Base-by-base conservation (phyloP, 768 basidiomycete species). In the Phlebiopsis flavidoalba region DNA sequence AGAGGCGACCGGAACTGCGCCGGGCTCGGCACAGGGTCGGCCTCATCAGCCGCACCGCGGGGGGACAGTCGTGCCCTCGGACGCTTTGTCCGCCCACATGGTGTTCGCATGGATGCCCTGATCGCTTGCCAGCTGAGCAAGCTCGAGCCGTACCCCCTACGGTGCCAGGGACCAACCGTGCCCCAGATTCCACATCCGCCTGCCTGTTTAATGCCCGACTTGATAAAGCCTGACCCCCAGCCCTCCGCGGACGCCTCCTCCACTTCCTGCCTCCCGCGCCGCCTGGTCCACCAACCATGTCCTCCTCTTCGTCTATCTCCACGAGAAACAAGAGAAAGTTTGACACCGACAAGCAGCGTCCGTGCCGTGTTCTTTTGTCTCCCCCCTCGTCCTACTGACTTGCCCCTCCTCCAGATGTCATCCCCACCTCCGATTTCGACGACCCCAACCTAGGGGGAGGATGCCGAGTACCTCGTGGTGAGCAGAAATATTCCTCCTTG, bases 391-490 rank as follows among this genome's bases (percentile, higher is more conserved):
- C 5, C 31, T 36, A 37, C 21, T 53, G 21, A 17, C 21, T 10
- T 24, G 2, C 40, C 31, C 8, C 37, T 8, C 36, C 43, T 22
- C n/a, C 82, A 82, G 57, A 60, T 10, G 47, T 69, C 36, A 65
- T 65, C 26, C 58, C 60, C 21, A 59, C 58, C 15, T 31, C 57
- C 19, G 69, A 68, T 10, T 72, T 67, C 49, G 73, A 74, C 58
- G 74, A 76, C 59, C 74, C 74, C 46, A 76, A 76, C 66, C 54
- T 74, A 31, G 74, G 71, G n/a, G 66, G 66, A 66, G 43, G 66
- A 66, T 21, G 67, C 67, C 17, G 61, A 66, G 33, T 51, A 45
- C 21, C 63, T 73, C 53, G n/a, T n/a, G 69, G 67, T 68, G 47
- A 56, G 69, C 57, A 22, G n/a, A n/a, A n/a, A n/a, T n/a, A n/a